Conservation (phyloP, 2,329 filamentous ascomycete species). For the Stemphylium vesicarium region DNA sequence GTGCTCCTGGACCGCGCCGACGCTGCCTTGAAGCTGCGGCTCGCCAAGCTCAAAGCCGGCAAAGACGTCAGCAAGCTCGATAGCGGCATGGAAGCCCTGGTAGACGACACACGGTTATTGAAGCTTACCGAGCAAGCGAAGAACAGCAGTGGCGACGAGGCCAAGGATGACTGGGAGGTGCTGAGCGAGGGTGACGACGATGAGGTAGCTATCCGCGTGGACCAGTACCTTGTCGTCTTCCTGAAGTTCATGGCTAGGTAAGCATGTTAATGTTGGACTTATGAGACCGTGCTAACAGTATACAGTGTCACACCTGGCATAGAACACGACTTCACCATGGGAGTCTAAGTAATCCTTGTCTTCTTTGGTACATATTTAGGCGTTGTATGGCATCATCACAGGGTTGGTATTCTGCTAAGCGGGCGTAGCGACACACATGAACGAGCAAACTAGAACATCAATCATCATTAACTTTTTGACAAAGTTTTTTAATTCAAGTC, state of each 20-base stretch:
- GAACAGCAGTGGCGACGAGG: conserved; percentile 50
- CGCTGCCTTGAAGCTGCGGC: conserved; percentile 84
- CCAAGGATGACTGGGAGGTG: conserved; percentile 67
- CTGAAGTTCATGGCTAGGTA: conserved; percentile 72
- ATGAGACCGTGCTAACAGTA: conserved; percentile 64
- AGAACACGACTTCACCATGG: conserved; percentile 98
- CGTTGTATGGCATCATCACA: conserved; percentile 10
- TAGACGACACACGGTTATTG: conserved; percentile 75
- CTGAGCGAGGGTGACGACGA: conserved; percentile 67
- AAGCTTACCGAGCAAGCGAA: conserved; percentile 61
- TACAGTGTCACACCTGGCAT: conserved; percentile 92
- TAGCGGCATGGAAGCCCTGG: conserved; percentile 80
- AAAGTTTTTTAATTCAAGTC: background rate
- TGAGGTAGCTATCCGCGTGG: conserved; percentile 82
- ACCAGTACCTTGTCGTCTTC: conserved; percentile 87
- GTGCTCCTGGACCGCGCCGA: conserved; percentile 93
- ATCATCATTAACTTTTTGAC: background rate
- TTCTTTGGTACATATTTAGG: conserved; percentile 1
- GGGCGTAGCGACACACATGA: conserved; percentile 2
- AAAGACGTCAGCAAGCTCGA: conserved; percentile 60
- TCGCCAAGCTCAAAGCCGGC: conserved; percentile 76
- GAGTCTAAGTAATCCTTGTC: conserved; percentile 63
- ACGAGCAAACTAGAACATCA: conserved; percentile 1
- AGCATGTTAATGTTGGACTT: background rate
- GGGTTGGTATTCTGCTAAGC: conserved; percentile 4